Base-by-base conservation (phyloP, 768 basidiomycete species). In the Gymnopilus dilepis region DNA sequence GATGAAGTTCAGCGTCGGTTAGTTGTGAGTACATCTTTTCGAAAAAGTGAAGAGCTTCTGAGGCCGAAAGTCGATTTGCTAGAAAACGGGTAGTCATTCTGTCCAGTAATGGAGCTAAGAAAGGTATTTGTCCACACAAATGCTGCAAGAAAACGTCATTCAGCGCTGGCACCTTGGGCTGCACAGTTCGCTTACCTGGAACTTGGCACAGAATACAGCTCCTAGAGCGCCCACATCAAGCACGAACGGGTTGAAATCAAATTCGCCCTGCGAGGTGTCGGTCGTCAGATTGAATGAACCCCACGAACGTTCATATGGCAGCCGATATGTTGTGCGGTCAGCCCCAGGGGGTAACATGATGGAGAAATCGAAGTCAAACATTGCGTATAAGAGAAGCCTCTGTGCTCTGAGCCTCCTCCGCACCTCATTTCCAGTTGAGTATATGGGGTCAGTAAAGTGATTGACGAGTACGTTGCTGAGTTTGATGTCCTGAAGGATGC, bases 61-160 rank as follows among this genome's bases (percentile, higher is more conserved):
- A 31, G n/a, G 74, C 71, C 1, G 72, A 72, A 47, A 75, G 70
- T 0, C 74, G 65, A 3, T 22, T 28, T 0, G 24, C 4, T 7
- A 76, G 40, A 21, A 72, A 51, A 1, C 68, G 62, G 6, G 71
- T 73, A 2, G 68, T 66, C 69, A 76, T 71, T 34, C 48, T 60
- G 52, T 75, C 74, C 1, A 75, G 41, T 15, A 75, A 58, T 2
- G 73, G 74, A 3, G 72, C 74, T 3, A 75, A 48, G 48, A 76
- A 62, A 0, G 72, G 73, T 19, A 69, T 50, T 1, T 38, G 21
- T 3, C 55, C 59, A 1, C 65, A 63, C 15, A 69, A 42, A 61
- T 69, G 59, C 74, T 74, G n/a, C 2, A 15, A 12, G n/a, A 41
- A 55, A 31, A 33, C 2, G n/a, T n/a, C n/a, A n/a, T n/a, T n/a